Base-by-base conservation (phyloP, 345 rosid species). In the Gossypium sturtianum region DNA sequence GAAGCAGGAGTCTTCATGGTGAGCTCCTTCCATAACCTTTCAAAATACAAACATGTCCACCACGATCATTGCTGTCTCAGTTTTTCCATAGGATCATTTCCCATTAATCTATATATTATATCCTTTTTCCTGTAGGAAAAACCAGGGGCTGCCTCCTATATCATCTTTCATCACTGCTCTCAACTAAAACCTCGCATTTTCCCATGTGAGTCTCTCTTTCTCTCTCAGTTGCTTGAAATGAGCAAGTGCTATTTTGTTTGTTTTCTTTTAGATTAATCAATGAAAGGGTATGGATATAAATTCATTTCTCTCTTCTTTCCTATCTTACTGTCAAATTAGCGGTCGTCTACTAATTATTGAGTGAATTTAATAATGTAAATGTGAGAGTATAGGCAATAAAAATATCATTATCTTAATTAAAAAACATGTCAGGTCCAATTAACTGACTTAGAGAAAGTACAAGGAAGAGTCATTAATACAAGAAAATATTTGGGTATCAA, bases 11-110 rank as follows among this genome's bases (percentile, higher is more conserved):
- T 56, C 29, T 54, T 66, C 52, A 8, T 49, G 3, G 16, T n/a
- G 65, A 66, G 76, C 67, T 65, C 78, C 44, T 76, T 77, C 77
- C 75, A 41, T 63, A 61, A 74, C 22, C 70, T 45, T 72, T 47
- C 89, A 85, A 80, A 71, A 49, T 69, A 56, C 73, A 77, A 82
- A 75, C 87, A 82, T 85, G 83, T 78, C 81, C 79, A 77, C 76
- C 78, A 66, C 12, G 2, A 59, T 81, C 80, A 67, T 80, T 79
- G 66, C 79, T 79, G 75, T 81, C 76, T 76, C 65, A 77, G 76
- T 71, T 81, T 75, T 72, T 84, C 67, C 80, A 54, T 63, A 78
- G 80, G 82, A 78, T 76, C 27, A 75, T 73, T 60, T 22, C 76
- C 12, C 53, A 65, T 45, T 81, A 4, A 49, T 60, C 57, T 8